Conservation (phyloP, 805 yeast genomes). For the Myxozyma neotropica region DNA sequence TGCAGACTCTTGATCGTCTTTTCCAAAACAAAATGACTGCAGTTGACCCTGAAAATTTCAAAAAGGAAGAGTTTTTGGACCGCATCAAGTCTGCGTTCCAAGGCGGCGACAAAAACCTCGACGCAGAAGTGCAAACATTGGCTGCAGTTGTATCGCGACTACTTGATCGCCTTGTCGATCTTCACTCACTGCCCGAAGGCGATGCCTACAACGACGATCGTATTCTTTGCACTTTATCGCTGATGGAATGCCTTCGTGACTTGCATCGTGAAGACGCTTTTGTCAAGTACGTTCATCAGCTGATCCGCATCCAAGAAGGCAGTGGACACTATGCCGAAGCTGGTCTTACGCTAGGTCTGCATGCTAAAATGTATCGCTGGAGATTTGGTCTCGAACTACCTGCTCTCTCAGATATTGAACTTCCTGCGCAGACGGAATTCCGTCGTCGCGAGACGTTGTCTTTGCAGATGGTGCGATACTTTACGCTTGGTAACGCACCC, state of each 20-base stretch:
- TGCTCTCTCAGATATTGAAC: conserved; percentile 61
- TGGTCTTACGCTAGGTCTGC: conserved; percentile 73
- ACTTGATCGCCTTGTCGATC: conserved; percentile 64
- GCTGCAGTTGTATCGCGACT: conserved; percentile 51
- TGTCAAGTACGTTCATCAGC: conserved; percentile 73
- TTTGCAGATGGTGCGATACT: conserved; percentile 69
- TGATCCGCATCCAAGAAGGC: conserved; percentile 63
- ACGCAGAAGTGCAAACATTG: conserved; percentile 48
- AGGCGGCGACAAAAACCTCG: conserved; percentile 59
- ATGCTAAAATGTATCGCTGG: conserved; percentile 80
- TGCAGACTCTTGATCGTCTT: conserved; percentile 61
- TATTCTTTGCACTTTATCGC: conserved; percentile 73
- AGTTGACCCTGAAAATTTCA: conserved; percentile 58
- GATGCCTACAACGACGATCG: conserved; percentile 87
- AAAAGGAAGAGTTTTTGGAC: conserved; percentile 57
- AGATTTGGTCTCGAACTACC: conserved; percentile 52
- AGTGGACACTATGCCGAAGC: conserved; percentile 76
- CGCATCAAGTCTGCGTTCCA: conserved; percentile 53
- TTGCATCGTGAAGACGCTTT: conserved; percentile 79
- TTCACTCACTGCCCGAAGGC: conserved; percentile 74
- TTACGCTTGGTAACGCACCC: conserved; percentile 67
- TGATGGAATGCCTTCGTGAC: conserved; percentile 73
- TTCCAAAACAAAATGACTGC: conserved; percentile 53
- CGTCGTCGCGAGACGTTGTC: conserved; percentile 75
- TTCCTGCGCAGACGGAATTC: conserved; percentile 80